Evolutionary conservation across 495 filamentous ascomycete genomes (phyloP), one percentile per base, ranked within the genome.

Genomic region (Penicillium odoratum): DNA sequence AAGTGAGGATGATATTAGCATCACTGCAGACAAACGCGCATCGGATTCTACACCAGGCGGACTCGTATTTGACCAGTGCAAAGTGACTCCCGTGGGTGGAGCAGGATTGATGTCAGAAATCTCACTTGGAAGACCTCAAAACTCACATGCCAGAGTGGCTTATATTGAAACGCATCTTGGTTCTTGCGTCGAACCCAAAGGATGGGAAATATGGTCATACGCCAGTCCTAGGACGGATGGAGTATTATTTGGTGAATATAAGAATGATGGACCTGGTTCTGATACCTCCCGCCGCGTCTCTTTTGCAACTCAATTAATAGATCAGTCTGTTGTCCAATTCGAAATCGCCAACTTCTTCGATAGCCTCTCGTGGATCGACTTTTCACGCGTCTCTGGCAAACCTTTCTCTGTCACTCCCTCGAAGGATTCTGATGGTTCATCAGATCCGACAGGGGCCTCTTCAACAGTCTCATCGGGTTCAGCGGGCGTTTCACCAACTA

Each of bases 181-280:
- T 9, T 51, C 49, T 1, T 51, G 31, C n/a, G 13, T 51, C 3
- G 49, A 51, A 15, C 9, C 49, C 13, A 16, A 30, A 16, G 49
- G 34, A 26, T 51, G 49, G 49, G 31, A 51, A 8, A 31, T 3
- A 15, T 40, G 31, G 34, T 21, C 49, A 11, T 21, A 30, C 15
- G 31, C 30, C 4, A 40, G 49, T n/a, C 18, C 18, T 4, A 29
- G 49, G 7, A 51, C 31, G 0, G 33, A n/a, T 13, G 33, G 33
- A 28, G 31, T 40, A 15, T 13, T 40, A 7, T 36, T 51, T 38
- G 49, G 49, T 15, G 49, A 51, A 40, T 51, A 21, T 28, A 11
- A n/a, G 9, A 51, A 51, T 40, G 34, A 36, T 9, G 49, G 49
- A n/a, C 49, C 49, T 13, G 49, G 49, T 3, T 51, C 49, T 5